Percentiles rank a stretch among this genome's conserved stretches.
Conservation (phyloP, 1,284 basidiomycete species). For the Vanrija humicola region DNA sequence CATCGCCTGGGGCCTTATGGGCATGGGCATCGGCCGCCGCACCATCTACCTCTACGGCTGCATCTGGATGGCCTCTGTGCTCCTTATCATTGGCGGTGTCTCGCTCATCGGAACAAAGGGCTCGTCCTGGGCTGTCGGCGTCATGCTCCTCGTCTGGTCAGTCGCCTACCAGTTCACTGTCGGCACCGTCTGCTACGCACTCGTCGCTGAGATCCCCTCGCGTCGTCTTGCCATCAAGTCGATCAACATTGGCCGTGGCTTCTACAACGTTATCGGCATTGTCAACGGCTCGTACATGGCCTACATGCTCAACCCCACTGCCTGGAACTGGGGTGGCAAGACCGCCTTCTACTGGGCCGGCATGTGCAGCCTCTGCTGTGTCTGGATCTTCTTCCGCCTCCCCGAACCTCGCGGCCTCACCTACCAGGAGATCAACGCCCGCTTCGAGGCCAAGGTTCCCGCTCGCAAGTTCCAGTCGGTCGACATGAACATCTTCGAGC, state of each 20-base stretch:
- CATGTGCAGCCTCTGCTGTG: slow-evolving; percentile 12
- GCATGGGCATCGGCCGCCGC: slow-evolving; percentile 43
- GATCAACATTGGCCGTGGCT: slow-evolving; percentile 48
- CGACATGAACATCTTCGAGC: no score
- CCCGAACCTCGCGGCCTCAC: slow-evolving; percentile 46
- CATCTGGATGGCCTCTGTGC: slow-evolving; percentile 38
- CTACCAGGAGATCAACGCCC: slow-evolving; percentile 8
- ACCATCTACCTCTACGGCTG: slow-evolving; percentile 40
- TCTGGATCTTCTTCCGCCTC: slow-evolving; percentile 35
- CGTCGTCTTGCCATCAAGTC: slow-evolving; percentile 50
- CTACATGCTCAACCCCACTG: slow-evolving; percentile 40
- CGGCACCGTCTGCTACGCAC: slow-evolving; percentile 31
- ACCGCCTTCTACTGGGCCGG: slow-evolving; percentile 26
- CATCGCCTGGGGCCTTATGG: slow-evolving; percentile 29
- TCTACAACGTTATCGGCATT: slow-evolving; percentile 41
- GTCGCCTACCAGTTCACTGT: slow-evolving; percentile 23
- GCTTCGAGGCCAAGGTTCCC: neutral
- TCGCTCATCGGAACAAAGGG: slow-evolving; percentile 23
- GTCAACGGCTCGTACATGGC: slow-evolving; percentile 11
- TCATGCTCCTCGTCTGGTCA: slow-evolving; percentile 15
- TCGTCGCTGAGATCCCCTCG: slow-evolving; percentile 41
- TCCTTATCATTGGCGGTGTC: slow-evolving; percentile 49
- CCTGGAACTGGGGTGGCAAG: slow-evolving; percentile 30
- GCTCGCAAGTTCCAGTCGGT: neutral
- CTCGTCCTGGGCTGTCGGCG: neutral